phyloP scores from a whole-genome alignment of 345 rosid genomes.

The Lepidium didymum region DNA sequence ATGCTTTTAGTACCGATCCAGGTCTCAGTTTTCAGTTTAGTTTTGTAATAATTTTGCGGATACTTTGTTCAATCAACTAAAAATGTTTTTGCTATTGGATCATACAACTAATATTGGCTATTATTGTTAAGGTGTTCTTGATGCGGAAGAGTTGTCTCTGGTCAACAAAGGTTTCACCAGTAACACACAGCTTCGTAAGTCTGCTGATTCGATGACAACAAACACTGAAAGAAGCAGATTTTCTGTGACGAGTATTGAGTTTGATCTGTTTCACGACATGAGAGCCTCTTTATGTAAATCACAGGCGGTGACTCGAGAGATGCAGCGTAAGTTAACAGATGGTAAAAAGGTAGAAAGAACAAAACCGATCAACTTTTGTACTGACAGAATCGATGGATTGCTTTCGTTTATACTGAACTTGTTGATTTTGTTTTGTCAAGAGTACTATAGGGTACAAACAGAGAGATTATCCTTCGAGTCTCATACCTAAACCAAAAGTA shows the following conservation, averaged over 20 bases:
- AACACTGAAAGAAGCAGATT: conserved; percentile 12
- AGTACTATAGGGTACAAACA: neutral
- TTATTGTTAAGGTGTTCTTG: conserved; percentile 23
- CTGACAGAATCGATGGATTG: neutral
- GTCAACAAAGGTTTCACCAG: conserved; percentile 17
- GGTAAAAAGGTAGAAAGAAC: conserved; percentile 2
- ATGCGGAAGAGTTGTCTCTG: conserved; percentile 21
- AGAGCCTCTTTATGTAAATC: conserved; percentile 10
- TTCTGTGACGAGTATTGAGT: conserved; percentile 20
- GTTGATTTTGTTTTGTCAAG: neutral
- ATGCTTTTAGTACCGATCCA: conserved; percentile 21
- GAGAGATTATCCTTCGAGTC: conserved; percentile 7
- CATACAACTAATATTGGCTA: neutral
- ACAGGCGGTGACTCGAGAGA: neutral
- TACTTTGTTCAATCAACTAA: neutral
- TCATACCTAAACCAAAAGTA: conserved; percentile 16
- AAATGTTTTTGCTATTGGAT: neutral
- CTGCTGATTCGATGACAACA: conserved; percentile 7
- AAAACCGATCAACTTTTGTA: neutral
- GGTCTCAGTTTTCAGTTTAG: neutral
- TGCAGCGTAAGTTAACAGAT: conserved; percentile 7
- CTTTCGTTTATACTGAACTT: neutral
- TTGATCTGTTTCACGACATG: conserved; percentile 19
- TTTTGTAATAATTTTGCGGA: neutral
- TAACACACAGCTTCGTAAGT: neutral